These are phyloP conservation scores for Powellomyces hirtus DNA, from an alignment of 192 early-diverging fungal species.

Conservation along the genomic window DNA sequence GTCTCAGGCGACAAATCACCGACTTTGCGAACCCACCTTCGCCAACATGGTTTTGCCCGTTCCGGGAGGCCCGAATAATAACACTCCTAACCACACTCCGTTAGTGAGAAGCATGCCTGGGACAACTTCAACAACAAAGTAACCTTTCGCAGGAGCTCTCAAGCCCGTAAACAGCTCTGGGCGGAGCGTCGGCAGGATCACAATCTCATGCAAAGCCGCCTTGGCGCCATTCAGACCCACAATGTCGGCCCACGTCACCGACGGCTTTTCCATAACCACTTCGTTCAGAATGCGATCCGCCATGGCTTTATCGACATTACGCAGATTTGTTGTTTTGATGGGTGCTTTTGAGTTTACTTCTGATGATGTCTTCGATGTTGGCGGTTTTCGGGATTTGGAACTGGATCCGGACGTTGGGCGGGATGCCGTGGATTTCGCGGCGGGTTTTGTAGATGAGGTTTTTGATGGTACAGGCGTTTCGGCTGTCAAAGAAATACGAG, in stretches of 20 bases:
- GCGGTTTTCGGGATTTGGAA: neutral
- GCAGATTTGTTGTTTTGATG: neutral
- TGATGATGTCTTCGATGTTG: neutral
- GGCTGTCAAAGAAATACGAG: neutral
- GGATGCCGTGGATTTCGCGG: neutral
- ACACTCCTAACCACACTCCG: slow-evolving; percentile 38
- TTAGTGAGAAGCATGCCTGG: too few species aligned
- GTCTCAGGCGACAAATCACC: too few species aligned
- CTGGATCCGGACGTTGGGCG: neutral
- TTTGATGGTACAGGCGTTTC: neutral
- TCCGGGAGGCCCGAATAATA: slow-evolving; percentile 57
- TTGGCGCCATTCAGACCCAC: slow-evolving; percentile 52
- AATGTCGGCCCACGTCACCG: slow-evolving; percentile 51
- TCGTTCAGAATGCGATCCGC: slow-evolving; percentile 54
- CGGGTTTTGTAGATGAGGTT: neutral
- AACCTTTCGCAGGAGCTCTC: slow-evolving; percentile 44
- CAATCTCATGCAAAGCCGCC: slow-evolving; percentile 51
- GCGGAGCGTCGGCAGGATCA: slow-evolving; percentile 51
- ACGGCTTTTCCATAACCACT: slow-evolving; percentile 44
- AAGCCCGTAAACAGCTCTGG: slow-evolving; percentile 60
- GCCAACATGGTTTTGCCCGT: slow-evolving; percentile 62
- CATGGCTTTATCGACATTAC: slow-evolving; percentile 37
- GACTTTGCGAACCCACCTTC: too few species aligned
- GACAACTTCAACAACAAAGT: neutral
- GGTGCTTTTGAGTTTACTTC: neutral